These are phyloP conservation scores for Stagonosporopsis chrysanthemi DNA, from an alignment of 2,329 filamentous ascomycete genomes.

Conservation along the genomic window DNA sequence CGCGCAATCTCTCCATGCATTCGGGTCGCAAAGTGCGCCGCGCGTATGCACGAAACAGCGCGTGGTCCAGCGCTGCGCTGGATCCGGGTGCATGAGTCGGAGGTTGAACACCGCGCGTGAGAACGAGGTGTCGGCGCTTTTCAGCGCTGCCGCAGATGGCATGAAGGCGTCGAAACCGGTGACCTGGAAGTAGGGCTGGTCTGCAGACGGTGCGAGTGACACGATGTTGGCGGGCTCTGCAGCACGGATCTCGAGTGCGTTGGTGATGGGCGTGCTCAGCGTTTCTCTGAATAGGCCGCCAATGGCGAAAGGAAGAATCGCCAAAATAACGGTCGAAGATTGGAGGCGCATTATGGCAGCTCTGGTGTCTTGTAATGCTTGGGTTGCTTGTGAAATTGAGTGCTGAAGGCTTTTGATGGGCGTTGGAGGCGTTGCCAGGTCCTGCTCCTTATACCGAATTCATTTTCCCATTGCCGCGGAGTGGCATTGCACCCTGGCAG, in stretches of 20 bases:
- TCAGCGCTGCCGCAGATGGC: not conserved
- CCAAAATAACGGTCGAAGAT: not conserved
- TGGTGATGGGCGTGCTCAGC: not conserved
- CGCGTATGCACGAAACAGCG: not conserved
- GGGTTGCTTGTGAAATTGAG: not conserved
- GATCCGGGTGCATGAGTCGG: not conserved
- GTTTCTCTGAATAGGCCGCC: not conserved
- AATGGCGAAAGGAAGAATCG: not conserved
- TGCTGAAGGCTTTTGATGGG: not conserved
- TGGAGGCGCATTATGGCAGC: slow-evolving; percentile 8
- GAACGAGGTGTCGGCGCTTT: not conserved
- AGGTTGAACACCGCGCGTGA: slow-evolving; percentile 3
- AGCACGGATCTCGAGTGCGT: not conserved
- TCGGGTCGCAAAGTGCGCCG: not conserved
- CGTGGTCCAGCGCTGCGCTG: not conserved
- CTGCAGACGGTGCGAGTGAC: not conserved
- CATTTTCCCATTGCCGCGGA: not conserved
- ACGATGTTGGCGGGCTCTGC: not conserved
- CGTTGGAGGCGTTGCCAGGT: slow-evolving; percentile 10
- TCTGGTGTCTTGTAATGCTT: not conserved
- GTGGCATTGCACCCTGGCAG: not conserved
- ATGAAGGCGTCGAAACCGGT: slow-evolving; percentile 2
- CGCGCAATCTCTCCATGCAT: not conserved
- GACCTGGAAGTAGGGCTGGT: not conserved
- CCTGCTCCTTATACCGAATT: slow-evolving; percentile 6